phyloP scores from a whole-genome alignment of 805 yeast species.

The Schwanniomyces yamadae region DNA sequence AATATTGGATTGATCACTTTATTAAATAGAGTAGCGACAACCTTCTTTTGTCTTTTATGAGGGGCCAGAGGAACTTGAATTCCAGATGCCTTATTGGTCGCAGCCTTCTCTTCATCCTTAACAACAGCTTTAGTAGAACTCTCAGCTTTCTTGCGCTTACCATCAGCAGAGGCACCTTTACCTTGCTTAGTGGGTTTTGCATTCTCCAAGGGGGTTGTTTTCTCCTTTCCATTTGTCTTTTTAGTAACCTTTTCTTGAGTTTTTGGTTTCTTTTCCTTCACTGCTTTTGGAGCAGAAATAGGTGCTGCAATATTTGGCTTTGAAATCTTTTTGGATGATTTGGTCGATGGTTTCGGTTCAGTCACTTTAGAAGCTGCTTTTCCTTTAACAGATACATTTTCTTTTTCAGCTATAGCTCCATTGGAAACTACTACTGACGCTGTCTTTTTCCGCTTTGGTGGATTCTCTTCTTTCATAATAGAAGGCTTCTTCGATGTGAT shows the following conservation, averaged over 20 bases:
- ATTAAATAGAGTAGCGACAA: constrained; percentile 2
- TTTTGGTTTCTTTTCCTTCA: background rate
- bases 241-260: background rate
- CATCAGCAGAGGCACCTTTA: background rate
- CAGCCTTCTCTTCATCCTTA: constrained; percentile 1
- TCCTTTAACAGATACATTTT: background rate
- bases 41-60: constrained; percentile 12
- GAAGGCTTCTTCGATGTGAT: background rate
- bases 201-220: background rate
- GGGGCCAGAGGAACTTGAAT: background rate
- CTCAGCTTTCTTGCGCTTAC: background rate
- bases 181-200: background rate
- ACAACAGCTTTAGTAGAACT: constrained; percentile 5
- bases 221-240: constrained; percentile 1
- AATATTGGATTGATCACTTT: constrained; percentile 20
- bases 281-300: background rate
- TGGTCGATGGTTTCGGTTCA: background rate
- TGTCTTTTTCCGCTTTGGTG: background rate
- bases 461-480: background rate
- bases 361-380: background rate
- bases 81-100: background rate
- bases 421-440: background rate
- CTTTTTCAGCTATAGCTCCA: background rate
- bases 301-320: background rate
- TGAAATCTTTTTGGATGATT: background rate